Conservation (phyloP, 208 protist species). For the Naegleria gruberi region DNA sequence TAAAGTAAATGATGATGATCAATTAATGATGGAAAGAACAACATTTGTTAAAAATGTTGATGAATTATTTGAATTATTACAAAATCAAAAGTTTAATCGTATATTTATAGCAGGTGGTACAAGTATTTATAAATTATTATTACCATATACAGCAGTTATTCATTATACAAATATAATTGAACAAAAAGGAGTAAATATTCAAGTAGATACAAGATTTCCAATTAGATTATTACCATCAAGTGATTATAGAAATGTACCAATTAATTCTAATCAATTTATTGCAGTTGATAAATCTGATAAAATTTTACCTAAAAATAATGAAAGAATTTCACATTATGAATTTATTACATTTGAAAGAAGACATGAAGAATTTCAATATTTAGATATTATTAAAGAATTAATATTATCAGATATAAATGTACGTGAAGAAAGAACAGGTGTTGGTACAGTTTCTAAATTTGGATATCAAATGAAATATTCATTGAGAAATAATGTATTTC, state of each 20-base stretch:
- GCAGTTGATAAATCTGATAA: too few species aligned
- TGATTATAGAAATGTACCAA: background rate
- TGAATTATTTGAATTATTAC: background rate
- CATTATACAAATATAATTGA: background rate
- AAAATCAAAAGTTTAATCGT: background rate
- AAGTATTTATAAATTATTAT: background rate
- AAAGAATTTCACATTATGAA: background rate
- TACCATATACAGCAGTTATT: background rate
- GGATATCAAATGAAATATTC: conserved; percentile 92
- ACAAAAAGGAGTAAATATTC: background rate
- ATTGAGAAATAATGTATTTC: conserved; percentile 78
- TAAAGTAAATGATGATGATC: too few species aligned
- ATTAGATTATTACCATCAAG: background rate
- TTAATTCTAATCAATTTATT: background rate
- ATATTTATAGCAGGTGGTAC: background rate
- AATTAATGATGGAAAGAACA: too few species aligned
- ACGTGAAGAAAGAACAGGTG: conserved; percentile 88
- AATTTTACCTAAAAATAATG: too few species aligned
- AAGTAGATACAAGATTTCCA: background rate
- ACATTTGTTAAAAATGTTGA: background rate
- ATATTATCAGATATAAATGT: conserved; percentile 33
- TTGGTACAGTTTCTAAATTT: conserved; percentile 86
- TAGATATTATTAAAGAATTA: background rate
- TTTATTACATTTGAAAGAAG: background rate
- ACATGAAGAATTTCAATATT: conserved; percentile 14